Evolutionary conservation across 805 yeast genomes (phyloP), one percentile per base, ranked within the genome.

Genomic region (Saccharomycopsis sp.): DNA sequence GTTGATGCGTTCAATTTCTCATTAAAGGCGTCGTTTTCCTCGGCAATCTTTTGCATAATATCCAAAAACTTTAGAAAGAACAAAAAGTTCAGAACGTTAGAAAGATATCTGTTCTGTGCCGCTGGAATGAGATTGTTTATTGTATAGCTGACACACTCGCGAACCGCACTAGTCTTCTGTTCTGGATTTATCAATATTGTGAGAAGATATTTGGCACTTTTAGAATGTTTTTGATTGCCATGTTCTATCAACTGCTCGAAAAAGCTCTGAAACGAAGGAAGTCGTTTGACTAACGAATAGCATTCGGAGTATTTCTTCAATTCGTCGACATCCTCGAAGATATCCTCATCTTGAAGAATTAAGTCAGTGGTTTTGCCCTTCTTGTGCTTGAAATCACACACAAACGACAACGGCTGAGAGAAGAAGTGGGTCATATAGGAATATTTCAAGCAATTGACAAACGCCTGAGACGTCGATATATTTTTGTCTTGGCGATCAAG

Each of bases 361-460:
- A n/a, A n/a, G n/a, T n/a, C n/a, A n/a, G n/a, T n/a, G n/a, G n/a
- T n/a, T n/a, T n/a, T n/a, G n/a, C n/a, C n/a, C 14, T 35, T 35
- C 14, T 35, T 35, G 14, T 35, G 14, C 14, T 35, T 35, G 14
- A 35, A 35, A 35, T 35, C 41, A 35, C 41, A 35, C 8, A 9
- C 14, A 14, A 35, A 35, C 5, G 34, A 7, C 23, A 56, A n/a
- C 3, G 59, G 62, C 23, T 25, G 17, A 47, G 54, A 41, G 53
- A 20, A 60, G 35, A 50, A 60, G 41, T 60, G 63, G 29, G 25
- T 15, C 61, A 60, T 58, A 3, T 58, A 22, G 5, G 54, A n/a
- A 47, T 51, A 58, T 19, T 54, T 55, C 15, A 60, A n/a, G 12
- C 57, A n/a, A 14, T 47, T 53, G 3, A 60, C 44, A 24, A 60